Base-by-base conservation (phyloP, 305 asterid genomes). In the Fraxinus angustifolia region DNA sequence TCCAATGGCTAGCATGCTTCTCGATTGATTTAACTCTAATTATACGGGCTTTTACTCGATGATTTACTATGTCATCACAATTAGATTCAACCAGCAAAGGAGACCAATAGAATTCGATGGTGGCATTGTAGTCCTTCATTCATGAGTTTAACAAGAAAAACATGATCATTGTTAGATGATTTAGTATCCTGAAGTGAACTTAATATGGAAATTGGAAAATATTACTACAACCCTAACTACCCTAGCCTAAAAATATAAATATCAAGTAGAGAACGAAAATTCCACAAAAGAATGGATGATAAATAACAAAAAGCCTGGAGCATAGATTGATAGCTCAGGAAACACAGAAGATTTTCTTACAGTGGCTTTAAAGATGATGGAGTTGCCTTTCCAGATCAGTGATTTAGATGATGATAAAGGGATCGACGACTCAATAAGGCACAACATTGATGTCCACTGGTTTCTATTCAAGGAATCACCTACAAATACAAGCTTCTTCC, bases 51-150 rank as follows among this genome's bases (percentile, higher is more conserved):
- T 3, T 62, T 23, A 80, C 42, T 17, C 60, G 73, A 79, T 89
- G 96, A 3, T n/a, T 14, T 26, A 53, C 21, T 6, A 91, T 89
- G 83, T 92, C 83, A 14, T 94, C 97, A 14, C 89, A 86, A 77
- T 93, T 90, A 0, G 98, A 94, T 65, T 94, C 98, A 16, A 94
- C 97, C 1, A 94, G 86, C 16, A 88, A 81, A 0, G 98, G 98
- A 0, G 94, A 86, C 98, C 97, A 94, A 28, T 93, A 91, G 84
- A 91, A 94, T 78, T 86, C 97, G 3, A 94, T 83, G 0, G 91
- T 87, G 2, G 91, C 90, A 78, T 94, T 92, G 79, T 88, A 91
- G 73, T 90, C 92, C 97, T 94, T 78, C 76, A 85, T 21, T 36
- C 42, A 36, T 1, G 3, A 12, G 28, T 58, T 19, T 28, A 67